These are phyloP conservation scores for Boletus fagicola DNA, from an alignment of 768 basidiomycete species.

Conservation along the genomic window DNA sequence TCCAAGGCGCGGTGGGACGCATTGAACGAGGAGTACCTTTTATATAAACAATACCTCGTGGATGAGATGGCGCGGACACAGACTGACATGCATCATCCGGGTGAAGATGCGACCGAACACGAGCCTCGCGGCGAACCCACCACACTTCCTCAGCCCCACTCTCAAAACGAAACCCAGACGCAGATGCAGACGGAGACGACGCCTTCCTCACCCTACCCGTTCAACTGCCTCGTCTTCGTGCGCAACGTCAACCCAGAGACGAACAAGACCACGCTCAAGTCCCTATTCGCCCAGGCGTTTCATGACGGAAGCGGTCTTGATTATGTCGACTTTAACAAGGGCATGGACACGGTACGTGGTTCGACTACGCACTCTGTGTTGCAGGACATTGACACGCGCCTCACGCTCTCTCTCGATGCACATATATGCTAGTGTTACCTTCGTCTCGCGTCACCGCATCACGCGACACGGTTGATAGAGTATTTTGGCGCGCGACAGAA, in stretches of 20 bases:
- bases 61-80: slow-evolving; percentile 38
- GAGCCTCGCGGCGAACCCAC: neutral
- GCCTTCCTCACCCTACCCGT: slow-evolving; percentile 49
- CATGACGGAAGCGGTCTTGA: slow-evolving; percentile 41
- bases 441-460: slow-evolving; percentile 54
- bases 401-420: neutral
- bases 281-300: slow-evolving; percentile 51
- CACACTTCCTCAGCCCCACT: neutral
- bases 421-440: slow-evolving; percentile 59
- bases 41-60: slow-evolving; percentile 55
- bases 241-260: slow-evolving; percentile 70
- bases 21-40: slow-evolving; percentile 67
- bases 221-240: slow-evolving; percentile 65
- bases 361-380: neutral
- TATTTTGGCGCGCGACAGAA: slow-evolving; percentile 41
- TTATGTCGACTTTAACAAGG: slow-evolving; percentile 79
- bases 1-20: slow-evolving; percentile 60
- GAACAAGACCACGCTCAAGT: slow-evolving; percentile 76
- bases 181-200: slow-evolving; percentile 17
- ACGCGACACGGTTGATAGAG: slow-evolving; percentile 44
- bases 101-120: neutral
- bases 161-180: neutral
- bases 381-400: neutral
- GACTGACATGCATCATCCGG: neutral
- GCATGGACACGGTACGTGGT: slow-evolving; percentile 62